phyloP scores from a whole-genome alignment of 2,329 filamentous ascomycete species.

The Ceratocystis eucalypticola region DNA sequence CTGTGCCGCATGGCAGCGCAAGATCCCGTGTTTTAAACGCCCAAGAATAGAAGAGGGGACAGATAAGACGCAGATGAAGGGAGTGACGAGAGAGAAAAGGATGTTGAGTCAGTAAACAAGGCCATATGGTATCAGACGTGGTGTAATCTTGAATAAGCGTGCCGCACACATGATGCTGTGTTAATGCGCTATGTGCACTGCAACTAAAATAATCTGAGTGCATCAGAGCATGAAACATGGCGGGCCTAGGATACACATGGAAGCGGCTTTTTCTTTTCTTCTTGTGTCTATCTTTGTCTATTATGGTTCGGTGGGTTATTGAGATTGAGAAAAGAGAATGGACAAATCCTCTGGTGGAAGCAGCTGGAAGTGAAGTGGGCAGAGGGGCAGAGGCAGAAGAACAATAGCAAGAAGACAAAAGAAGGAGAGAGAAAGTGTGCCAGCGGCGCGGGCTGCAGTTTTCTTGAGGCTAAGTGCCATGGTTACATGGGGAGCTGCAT shows the following conservation, averaged over 20 bases:
- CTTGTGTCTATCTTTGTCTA: neutral
- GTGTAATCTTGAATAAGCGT: neutral
- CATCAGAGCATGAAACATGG: neutral
- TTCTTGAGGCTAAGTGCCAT: neutral
- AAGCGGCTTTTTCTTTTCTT: neutral
- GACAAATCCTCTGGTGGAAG: too few species aligned
- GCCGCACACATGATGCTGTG: neutral
- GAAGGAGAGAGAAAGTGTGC: too few species aligned
- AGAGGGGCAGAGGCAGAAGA: too few species aligned
- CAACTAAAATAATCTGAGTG: neutral
- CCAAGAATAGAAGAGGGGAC: neutral
- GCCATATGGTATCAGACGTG: neutral
- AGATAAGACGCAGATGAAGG: neutral
- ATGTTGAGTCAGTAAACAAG: neutral
- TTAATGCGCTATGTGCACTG: neutral
- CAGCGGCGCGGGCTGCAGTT: too few species aligned
- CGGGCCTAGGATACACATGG: neutral
- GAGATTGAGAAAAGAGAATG: too few species aligned
- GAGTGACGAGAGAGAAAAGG: neutral
- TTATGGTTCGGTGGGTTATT: too few species aligned
- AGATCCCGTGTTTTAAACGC: constrained; percentile 1
- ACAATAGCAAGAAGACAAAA: too few species aligned
- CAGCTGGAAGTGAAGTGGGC: too few species aligned
- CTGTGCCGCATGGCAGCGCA: neutral
- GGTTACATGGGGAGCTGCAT: neutral